Evolutionary conservation across 805 yeast species (phyloP).

Genomic region (Starmerella apicola): DNA sequence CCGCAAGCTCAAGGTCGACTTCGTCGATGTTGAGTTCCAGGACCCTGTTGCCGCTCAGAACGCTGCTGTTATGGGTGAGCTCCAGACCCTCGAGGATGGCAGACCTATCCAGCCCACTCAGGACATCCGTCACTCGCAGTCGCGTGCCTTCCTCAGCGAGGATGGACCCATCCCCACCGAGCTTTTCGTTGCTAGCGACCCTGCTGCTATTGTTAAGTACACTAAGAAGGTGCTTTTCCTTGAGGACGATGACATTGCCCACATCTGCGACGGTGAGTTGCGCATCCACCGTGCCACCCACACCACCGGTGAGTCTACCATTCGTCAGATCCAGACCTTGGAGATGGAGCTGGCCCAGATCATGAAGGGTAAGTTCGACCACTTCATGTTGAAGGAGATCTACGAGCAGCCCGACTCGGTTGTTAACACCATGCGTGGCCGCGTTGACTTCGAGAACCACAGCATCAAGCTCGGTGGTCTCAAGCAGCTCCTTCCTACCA

Average conservation of each 20-base stretch:
- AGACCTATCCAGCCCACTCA: background rate
- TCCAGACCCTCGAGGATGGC: slow-evolving; percentile 47
- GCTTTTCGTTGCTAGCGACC: slow-evolving; percentile 92
- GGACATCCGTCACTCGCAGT: slow-evolving; percentile 71
- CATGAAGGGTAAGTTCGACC: slow-evolving; percentile 93
- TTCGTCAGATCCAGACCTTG: slow-evolving; percentile 89
- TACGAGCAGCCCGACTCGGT: slow-evolving; percentile 98
- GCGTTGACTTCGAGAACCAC: slow-evolving; percentile 78
- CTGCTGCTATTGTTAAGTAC: slow-evolving; percentile 91
- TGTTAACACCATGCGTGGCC: slow-evolving; percentile 98
- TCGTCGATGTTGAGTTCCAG: slow-evolving; percentile 95
- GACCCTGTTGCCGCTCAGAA: slow-evolving; percentile 31
- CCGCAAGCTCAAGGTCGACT: slow-evolving; percentile 88
- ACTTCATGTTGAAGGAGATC: slow-evolving; percentile 98
- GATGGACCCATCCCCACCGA: slow-evolving; percentile 94
- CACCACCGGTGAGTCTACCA: slow-evolving; percentile 71
- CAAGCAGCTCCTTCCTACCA: slow-evolving; percentile 68
- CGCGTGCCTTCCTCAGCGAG: slow-evolving; percentile 92
- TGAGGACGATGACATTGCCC: slow-evolving; percentile 98
- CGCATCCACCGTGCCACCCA: slow-evolving; percentile 94
- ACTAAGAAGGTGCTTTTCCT: slow-evolving; percentile 92
- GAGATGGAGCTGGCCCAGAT: slow-evolving; percentile 95
- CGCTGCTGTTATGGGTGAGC: slow-evolving; percentile 21
- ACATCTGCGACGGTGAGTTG: slow-evolving; percentile 92
- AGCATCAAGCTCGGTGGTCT: slow-evolving; percentile 81